A percentile compares a stretch with the other conserved stretches of the same genome.
phyloP scores from a whole-genome alignment of 768 basidiomycete genomes.

The Termitomyces sp. region DNA sequence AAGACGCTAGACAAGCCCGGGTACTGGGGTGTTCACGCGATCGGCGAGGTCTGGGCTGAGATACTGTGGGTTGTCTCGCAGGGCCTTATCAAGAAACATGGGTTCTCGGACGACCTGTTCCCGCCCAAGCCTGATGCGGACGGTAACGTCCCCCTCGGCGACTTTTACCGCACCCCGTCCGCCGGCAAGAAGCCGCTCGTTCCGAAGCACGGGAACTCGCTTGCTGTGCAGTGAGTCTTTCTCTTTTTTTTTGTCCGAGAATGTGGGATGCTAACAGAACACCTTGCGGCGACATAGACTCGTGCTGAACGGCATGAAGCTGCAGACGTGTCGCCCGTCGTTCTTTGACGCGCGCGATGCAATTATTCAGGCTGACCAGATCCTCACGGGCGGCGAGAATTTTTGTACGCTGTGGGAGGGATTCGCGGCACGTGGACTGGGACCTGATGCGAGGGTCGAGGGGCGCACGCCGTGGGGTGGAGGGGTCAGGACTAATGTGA shows the following conservation, averaged over 20 bases:
- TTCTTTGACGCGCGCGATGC: constrained; percentile 91
- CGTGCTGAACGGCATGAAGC: constrained; percentile 89
- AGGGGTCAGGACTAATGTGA: constrained; percentile 71
- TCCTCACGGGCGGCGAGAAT: constrained; percentile 93
- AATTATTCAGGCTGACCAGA: constrained; percentile 86
- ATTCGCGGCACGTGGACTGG: constrained; percentile 81
- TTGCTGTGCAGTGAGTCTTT: constrained; percentile 59
- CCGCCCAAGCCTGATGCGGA: constrained; percentile 68
- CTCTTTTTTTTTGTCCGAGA: neutral
- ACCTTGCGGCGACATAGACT: constrained; percentile 39
- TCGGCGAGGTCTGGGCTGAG: constrained; percentile 96
- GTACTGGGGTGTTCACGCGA: constrained; percentile 91
- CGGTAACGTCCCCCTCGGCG: constrained; percentile 60
- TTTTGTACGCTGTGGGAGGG: constrained; percentile 82
- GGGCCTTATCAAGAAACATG: constrained; percentile 75
- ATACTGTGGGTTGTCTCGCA: constrained; percentile 81
- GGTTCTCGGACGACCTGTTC: constrained; percentile 75
- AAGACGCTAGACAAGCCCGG: constrained; percentile 92
- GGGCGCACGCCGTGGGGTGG: constrained; percentile 92
- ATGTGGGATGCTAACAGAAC: neutral
- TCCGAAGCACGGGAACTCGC: constrained; percentile 90
- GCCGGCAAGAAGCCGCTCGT: constrained; percentile 58
- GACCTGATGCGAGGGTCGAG: constrained; percentile 66
- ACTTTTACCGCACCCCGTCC: constrained; percentile 67
- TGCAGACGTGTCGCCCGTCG: constrained; percentile 86